Base-by-base conservation (phyloP, 176 grass and related monocot species). In the Ensete glaucum region DNA sequence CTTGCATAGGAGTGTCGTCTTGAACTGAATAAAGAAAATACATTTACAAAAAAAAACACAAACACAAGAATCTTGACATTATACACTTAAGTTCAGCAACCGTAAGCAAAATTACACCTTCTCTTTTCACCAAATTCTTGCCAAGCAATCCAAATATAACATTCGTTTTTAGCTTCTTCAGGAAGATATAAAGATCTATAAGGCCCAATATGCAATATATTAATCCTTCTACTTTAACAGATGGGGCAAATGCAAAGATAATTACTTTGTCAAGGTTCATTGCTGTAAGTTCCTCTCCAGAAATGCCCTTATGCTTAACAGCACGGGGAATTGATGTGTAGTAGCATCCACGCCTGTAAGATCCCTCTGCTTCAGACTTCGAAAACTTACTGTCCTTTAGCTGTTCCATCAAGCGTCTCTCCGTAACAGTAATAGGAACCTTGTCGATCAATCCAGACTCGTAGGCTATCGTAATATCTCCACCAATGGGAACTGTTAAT, bases 251-350 rank as follows among this genome's bases (percentile, higher is more conserved):
- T 51, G 50, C 54, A 73, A n/a, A 50, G 69, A 83, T 50, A 26
- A 85, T 92, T 88, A 96, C 93, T 84, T 92, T 97, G 72, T 97
- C 93, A 81, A 92, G 76, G 86, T 97, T 97, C 17, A 97, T 64
- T 8, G 85, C 78, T 43, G 88, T 97, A 54, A 97, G 86, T 78
- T 97, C 87, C 83, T 90, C 85, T 34, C 79, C 82, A 43, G 83
- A 85, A 58, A 93, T 62, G 53, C 80, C 77, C 56, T 68, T 87
- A 72, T 87, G 80, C 77, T 90, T 97, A 71, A 97, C 67, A 57
- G 90, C 79, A 85, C 77, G 72, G 57, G 90, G 93, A 78, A 97
- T 93, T 75, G 63, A 70, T 78, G 93, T 90, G 50, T 90, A 93
- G 66, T 92, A 97, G 86, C 89, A 93, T 62, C 93, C 84, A 84